These are phyloP conservation scores for Hemileccinum rubropunctum DNA, from an alignment of 768 basidiomycete species.

Conservation along the genomic window DNA sequence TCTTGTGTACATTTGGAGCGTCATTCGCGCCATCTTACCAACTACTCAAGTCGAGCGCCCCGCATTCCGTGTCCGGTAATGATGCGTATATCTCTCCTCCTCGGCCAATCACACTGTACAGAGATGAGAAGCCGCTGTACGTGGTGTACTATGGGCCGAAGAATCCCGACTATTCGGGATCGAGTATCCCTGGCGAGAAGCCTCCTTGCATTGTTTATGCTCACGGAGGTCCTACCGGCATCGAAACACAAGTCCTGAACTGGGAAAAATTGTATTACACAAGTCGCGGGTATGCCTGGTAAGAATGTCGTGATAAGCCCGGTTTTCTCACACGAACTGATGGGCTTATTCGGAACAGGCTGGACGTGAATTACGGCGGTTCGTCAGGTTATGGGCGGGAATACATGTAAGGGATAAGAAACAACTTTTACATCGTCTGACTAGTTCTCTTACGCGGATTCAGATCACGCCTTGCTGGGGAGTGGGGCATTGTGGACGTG, in stretches of 20 bases:
- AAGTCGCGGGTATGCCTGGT: constrained; percentile 74
- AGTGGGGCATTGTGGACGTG: constrained; percentile 77
- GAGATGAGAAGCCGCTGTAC: constrained; percentile 44
- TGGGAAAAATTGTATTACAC: constrained; percentile 67
- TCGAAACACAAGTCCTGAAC: constrained; percentile 43
- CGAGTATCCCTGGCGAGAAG: constrained; percentile 45
- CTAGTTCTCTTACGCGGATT: constrained; percentile 2
- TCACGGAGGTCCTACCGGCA: constrained; percentile 72
- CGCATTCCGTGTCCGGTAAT: constrained; percentile 5
- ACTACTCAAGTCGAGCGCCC: constrained; percentile 26
- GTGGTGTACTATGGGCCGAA: constrained; percentile 66
- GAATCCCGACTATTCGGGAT: constrained; percentile 57
- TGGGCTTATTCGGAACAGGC: constrained; percentile 34
- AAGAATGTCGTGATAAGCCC: constrained; percentile 10
- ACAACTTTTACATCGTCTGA: no score
- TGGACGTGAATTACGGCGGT: constrained; percentile 78
- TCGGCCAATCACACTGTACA: constrained; percentile 42
- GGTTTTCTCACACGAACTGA: neutral
- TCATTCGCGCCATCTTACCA: constrained; percentile 23
- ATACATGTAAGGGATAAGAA: constrained; percentile 44
- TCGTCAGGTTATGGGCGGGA: constrained; percentile 70
- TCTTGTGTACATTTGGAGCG: constrained; percentile 27
- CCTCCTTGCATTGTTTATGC: constrained; percentile 66
- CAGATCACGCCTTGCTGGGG: constrained; percentile 49
- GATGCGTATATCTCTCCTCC: constrained; percentile 45